Conservation (phyloP, 768 basidiomycete species). For the Lactifluus hygrophoroides region DNA sequence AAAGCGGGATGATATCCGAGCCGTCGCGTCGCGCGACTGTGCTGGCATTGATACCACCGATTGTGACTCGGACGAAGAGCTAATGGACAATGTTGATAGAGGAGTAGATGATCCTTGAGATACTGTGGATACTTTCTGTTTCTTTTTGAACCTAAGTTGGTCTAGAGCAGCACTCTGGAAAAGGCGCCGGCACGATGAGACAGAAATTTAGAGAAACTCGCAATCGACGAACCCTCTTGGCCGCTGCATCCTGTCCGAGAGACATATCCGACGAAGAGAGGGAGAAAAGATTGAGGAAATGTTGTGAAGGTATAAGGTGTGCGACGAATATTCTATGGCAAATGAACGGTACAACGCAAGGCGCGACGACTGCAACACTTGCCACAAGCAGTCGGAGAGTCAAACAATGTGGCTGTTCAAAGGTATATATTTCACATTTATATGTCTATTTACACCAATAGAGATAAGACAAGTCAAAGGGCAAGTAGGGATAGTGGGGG, state of each 20-base stretch:
- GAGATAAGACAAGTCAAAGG: background rate
- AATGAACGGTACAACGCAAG: background rate
- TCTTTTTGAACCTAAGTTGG: slow-evolving; percentile 42
- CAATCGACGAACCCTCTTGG: slow-evolving; percentile 20
- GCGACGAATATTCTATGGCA: background rate
- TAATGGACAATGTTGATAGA: slow-evolving; percentile 21
- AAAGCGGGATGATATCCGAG: slow-evolving; percentile 42
- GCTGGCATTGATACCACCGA: slow-evolving; percentile 35
- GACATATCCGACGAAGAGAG: slow-evolving; percentile 9
- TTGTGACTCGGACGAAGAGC: slow-evolving; percentile 21
- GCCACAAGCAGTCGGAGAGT: slow-evolving; percentile 26
- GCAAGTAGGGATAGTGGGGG: no score
- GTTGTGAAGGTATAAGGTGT: background rate
- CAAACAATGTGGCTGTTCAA: slow-evolving; percentile 28
- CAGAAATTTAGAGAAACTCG: slow-evolving; percentile 24
- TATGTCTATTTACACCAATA: slow-evolving; percentile 12
- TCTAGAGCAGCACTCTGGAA: slow-evolving; percentile 37
- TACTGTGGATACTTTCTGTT: slow-evolving; percentile 23
- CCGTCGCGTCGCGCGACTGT: slow-evolving; percentile 73
- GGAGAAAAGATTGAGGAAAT: background rate
- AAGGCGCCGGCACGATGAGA: slow-evolving; percentile 13
- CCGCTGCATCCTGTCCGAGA: slow-evolving; percentile 15
- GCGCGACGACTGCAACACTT: slow-evolving; percentile 1
- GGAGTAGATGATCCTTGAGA: slow-evolving; percentile 22
- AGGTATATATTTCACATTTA: slow-evolving; percentile 12